Conservation (phyloP, 257 asterid species). For the Apocynum venetum region DNA sequence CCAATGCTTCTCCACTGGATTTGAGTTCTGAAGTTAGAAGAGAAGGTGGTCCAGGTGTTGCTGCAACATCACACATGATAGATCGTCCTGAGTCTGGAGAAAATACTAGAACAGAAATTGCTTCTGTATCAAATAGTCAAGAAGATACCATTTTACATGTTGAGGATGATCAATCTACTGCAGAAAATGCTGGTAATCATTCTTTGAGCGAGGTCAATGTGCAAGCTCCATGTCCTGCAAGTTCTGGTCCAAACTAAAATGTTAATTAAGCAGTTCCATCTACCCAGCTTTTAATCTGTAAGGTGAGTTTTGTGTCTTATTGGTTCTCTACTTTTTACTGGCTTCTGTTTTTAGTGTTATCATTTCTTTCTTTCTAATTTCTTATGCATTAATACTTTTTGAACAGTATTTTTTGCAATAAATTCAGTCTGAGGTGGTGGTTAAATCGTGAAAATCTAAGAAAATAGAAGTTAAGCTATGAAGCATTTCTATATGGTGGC, state of each 20-base stretch:
- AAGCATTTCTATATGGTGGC: background rate
- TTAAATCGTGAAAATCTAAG: background rate
- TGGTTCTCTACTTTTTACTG: background rate
- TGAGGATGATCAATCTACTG: constrained; percentile 23
- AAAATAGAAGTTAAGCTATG: background rate
- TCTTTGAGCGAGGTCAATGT: constrained; percentile 34
- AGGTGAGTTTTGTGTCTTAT: constrained; percentile 15
- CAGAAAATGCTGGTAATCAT: constrained; percentile 25
- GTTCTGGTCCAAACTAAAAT: constrained; percentile 46
- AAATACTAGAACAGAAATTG: constrained; percentile 29
- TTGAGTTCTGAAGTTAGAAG: constrained; percentile 41
- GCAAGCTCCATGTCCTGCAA: constrained; percentile 45
- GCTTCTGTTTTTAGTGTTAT: background rate
- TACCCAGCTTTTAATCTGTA: constrained; percentile 9
- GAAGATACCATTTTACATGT: constrained; percentile 28
- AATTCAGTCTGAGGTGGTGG: background rate
- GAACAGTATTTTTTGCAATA: background rate
- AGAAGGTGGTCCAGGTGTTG: constrained; percentile 34
- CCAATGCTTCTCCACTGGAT: constrained; percentile 39
- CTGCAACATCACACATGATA: constrained; percentile 51
- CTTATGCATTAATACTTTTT: background rate
- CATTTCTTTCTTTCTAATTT: background rate
- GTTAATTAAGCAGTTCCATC: constrained; percentile 18
- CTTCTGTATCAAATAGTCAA: constrained; percentile 33
- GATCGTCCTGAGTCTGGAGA: constrained; percentile 62